Evolutionary conservation across 768 basidiomycete genomes (phyloP).

Genomic region (Amanita inopinata): DNA sequence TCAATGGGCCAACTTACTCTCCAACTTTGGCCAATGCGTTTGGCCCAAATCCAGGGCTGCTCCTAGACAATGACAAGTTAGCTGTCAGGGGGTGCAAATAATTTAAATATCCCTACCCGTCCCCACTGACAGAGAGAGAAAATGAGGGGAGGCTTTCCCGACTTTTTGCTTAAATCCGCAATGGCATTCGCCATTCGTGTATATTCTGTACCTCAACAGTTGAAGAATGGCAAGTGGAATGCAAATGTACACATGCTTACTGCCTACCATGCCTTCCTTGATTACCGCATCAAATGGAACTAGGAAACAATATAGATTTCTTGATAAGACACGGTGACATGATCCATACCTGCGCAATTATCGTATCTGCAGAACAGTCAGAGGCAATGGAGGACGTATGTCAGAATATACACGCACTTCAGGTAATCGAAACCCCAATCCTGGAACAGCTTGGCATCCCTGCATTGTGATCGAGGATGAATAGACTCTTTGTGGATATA

Average conservation of each 20-base stretch:
- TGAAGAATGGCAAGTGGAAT: not conserved
- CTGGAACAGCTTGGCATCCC: slow-evolving; percentile 48
- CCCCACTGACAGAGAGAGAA: slow-evolving; percentile 66
- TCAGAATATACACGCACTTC: slow-evolving; percentile 31
- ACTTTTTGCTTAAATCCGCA: slow-evolving; percentile 30
- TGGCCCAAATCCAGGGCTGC: slow-evolving; percentile 59
- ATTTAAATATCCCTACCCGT: slow-evolving; percentile 30
- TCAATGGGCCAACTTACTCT: slow-evolving; percentile 30
- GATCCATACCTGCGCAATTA: slow-evolving; percentile 42
- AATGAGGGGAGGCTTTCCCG: slow-evolving; percentile 44
- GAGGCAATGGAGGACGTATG: not conserved
- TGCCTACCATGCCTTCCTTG: slow-evolving; percentile 45
- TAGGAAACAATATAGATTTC: slow-evolving; percentile 11
- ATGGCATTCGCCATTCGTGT: slow-evolving; percentile 55
- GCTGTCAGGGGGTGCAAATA: not conserved
- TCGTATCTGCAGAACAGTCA: slow-evolving; percentile 34
- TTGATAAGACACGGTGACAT: not conserved
- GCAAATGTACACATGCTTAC: slow-evolving; percentile 26
- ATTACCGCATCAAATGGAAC: slow-evolving; percentile 49
- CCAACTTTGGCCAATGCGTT: slow-evolving; percentile 53
- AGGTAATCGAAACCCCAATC: slow-evolving; percentile 61
- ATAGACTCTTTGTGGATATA: too few species aligned
- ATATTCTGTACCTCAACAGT: slow-evolving; percentile 31
- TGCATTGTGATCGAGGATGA: too few species aligned
- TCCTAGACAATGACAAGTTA: slow-evolving; percentile 23